phyloP scores from a whole-genome alignment of 768 basidiomycete genomes.

The Termitomyces sp. region DNA sequence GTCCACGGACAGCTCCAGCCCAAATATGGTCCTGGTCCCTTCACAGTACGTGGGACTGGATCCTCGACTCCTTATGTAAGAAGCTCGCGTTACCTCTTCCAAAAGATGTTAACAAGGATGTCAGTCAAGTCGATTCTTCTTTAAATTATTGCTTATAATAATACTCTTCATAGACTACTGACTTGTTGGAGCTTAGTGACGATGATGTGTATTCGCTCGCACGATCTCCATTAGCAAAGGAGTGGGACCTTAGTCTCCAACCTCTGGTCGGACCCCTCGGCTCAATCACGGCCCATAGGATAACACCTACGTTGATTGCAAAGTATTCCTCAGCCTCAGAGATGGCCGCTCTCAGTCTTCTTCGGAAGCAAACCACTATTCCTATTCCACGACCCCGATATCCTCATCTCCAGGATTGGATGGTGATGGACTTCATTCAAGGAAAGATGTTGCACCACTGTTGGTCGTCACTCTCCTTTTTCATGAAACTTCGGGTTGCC shows the following conservation, averaged over 20 bases:
- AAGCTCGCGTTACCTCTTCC: background rate
- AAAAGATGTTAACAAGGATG: background rate
- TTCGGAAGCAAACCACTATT: constrained; percentile 4
- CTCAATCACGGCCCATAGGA: background rate
- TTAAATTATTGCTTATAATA: background rate
- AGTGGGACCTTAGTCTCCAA: background rate
- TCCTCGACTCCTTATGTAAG: background rate
- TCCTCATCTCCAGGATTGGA: background rate
- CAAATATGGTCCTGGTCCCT: background rate
- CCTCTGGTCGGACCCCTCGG: background rate
- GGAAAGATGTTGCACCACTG: constrained; percentile 16
- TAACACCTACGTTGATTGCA: constrained; percentile 3
- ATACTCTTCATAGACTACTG: background rate
- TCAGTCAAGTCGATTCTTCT: background rate
- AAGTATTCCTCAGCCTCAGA: background rate
- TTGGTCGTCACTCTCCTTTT: constrained; percentile 18
- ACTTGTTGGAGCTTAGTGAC: constrained; percentile 1
- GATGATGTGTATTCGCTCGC: background rate
- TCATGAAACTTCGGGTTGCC: constrained; percentile 18
- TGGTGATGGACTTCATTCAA: constrained; percentile 21
- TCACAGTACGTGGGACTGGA: background rate
- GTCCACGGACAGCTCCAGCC: background rate
- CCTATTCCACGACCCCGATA: constrained; percentile 4
- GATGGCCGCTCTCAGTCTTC: background rate
- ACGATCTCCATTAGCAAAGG: background rate